phyloP scores from a whole-genome alignment of 805 yeast species.

The Clavispora carvajalis region DNA sequence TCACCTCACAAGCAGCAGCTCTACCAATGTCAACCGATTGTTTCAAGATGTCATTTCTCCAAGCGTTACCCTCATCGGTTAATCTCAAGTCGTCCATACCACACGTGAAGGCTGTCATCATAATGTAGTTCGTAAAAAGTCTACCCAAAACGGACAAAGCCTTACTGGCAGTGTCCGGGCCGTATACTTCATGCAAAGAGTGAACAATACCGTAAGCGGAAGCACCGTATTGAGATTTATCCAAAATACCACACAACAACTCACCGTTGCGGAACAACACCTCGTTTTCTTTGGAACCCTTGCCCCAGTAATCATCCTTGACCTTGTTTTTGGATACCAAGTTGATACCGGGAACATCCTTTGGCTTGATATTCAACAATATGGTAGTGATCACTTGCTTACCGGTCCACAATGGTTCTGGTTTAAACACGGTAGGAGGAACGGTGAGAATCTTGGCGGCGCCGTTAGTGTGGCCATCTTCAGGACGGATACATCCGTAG shows the following conservation, averaged over 20 bases:
- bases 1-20: constrained; percentile 90
- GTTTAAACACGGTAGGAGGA: constrained; percentile 86
- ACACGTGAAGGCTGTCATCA: constrained; percentile 92
- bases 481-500: constrained; percentile 93
- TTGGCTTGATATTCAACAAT: constrained; percentile 80
- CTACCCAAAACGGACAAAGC: constrained; percentile 90
- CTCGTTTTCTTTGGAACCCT: constrained; percentile 74
- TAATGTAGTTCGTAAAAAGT: constrained; percentile 88
- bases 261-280: constrained; percentile 86
- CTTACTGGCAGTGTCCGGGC: constrained; percentile 85
- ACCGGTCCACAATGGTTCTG: constrained; percentile 94
- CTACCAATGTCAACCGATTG: constrained; percentile 80
- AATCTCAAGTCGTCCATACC: constrained; percentile 98
- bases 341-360: constrained; percentile 86
- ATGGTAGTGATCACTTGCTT: constrained; percentile 95
- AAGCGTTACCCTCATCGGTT: constrained; percentile 82
- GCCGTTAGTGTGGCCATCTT: constrained; percentile 89
- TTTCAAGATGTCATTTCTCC: constrained; percentile 80
- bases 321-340: constrained; percentile 79
- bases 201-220: constrained; percentile 95
- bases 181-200: constrained; percentile 93
- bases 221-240: constrained; percentile 98
- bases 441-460: constrained; percentile 61
- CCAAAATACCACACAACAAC: constrained; percentile 85
- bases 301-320: constrained; percentile 93